Evolutionary conservation across 2,329 filamentous ascomycete species (phyloP), one percentile per base, ranked within the genome.

Genomic region (Amylocarpus encephaloides): DNA sequence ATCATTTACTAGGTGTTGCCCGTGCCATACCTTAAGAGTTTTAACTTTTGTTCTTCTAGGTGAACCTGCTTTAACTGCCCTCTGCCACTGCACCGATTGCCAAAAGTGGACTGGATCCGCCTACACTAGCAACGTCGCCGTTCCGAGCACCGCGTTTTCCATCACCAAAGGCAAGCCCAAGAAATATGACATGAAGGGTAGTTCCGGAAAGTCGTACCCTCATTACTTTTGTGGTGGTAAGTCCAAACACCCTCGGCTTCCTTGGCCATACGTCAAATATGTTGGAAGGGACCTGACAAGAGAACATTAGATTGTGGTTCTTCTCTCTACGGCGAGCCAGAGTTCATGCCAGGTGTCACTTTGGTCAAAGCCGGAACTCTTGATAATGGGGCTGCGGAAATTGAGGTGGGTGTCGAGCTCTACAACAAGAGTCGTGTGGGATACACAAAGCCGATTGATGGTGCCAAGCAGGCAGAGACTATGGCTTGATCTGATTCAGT

Each of bases 51-150:
- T 36, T 3, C 11, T 22, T 36, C 2, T 15, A 51, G 49, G 49
- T 6, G 43, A 38, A 29, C 49, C 49, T 2, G 49, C 43, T 13
- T 32, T 33, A 13, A 46, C 32, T 9, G 49, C 49, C 29, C 6
- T 51, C 15, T 51, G 49, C 38, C 49, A 51, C 15, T 51, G 49
- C 36, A 42, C 35, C 11, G 49, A 51, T 22, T 51, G 49, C 30
- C 43, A 51, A 16, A 51, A 51, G 43, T 46, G 43, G 43, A 29
- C 43, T 12, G 42, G 49, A n/a, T n/a, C 26, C 6, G 42, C 6
- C 30, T 6, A 16, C 29, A 19, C 35, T 7, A 40, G 43, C 10
- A 51, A 42, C 16, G 49, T 51, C 9, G 43, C 15, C 9, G 38
- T 51, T 4, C 49, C 49, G 6, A 33, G n/a, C 10, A 19, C 13